These are phyloP conservation scores for Eucalyptus shirleyi DNA, from an alignment of 345 rosid genomes.

Conservation along the genomic window DNA sequence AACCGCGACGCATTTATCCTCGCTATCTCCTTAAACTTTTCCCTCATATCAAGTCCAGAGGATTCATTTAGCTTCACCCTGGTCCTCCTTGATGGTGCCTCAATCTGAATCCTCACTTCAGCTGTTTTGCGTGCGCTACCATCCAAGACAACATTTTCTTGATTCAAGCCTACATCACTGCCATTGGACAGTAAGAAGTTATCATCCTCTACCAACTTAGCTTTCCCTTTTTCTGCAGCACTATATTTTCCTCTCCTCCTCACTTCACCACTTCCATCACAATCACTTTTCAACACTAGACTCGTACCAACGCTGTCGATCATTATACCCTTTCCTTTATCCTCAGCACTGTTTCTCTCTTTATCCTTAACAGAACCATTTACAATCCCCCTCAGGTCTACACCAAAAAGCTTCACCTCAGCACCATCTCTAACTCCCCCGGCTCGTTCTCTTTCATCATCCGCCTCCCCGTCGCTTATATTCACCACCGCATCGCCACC, in stretches of 20 bases:
- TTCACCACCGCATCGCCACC: background rate
- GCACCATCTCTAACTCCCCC: background rate
- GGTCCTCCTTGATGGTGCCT: background rate
- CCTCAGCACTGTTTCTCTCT: background rate
- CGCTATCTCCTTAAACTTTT: constrained; percentile 43
- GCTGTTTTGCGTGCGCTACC: background rate
- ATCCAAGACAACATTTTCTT: background rate
- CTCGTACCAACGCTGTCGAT: background rate
- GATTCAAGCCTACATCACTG: background rate
- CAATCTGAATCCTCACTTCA: background rate
- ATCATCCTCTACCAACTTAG: background rate
- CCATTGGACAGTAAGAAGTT: background rate
- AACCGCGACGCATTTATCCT: constrained; percentile 52
- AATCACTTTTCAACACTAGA: background rate
- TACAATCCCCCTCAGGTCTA: background rate
- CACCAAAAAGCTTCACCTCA: background rate
- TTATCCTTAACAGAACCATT: background rate
- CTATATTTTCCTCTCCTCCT: background rate
- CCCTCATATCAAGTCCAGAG: constrained; percentile 9
- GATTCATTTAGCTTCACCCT: background rate
- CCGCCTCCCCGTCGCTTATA: background rate
- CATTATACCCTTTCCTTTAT: background rate
- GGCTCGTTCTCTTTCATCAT: background rate
- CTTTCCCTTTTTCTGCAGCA: background rate
- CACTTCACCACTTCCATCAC: background rate